phyloP scores from a whole-genome alignment of 495 filamentous ascomycete genomes.

The Haplographium delicatum region DNA sequence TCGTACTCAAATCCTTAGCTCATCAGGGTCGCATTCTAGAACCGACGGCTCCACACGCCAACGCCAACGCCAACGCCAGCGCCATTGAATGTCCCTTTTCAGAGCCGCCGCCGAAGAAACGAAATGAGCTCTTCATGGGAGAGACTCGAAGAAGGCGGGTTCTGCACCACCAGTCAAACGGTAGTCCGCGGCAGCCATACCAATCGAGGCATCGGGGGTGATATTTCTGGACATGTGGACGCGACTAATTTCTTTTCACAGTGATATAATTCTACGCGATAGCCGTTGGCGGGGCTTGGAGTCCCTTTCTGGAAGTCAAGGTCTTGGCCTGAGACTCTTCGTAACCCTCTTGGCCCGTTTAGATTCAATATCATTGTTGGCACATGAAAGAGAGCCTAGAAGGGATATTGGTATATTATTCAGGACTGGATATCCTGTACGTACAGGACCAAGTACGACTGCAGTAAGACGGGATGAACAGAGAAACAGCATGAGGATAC shows the following conservation, averaged over 20 bases:
- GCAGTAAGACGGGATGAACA: no score
- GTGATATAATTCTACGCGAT: constrained; percentile 2
- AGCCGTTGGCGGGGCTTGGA: neutral
- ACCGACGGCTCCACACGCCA: neutral
- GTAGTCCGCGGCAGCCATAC: constrained; percentile 4
- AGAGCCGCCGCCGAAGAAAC: neutral
- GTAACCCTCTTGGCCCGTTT: no score
- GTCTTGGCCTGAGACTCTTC: no score
- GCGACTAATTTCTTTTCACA: neutral
- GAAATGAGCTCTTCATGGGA: constrained; percentile 7
- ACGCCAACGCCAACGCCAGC: neutral
- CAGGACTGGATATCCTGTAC: no score
- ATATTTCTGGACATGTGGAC: neutral
- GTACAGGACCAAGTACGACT: no score
- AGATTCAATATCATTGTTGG: no score
- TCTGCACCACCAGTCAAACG: no score
- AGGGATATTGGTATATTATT: no score
- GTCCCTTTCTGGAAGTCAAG: neutral
- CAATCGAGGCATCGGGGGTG: neutral
- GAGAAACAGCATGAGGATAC: no score
- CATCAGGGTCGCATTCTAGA: neutral
- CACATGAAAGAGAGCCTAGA: no score
- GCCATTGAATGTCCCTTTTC: constrained; percentile 1
- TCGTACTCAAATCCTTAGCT: neutral
- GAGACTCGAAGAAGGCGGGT: no score